Evolutionary conservation across 2,329 filamentous ascomycete genomes (phyloP).

Genomic region (Diaporthe australafricana): DNA sequence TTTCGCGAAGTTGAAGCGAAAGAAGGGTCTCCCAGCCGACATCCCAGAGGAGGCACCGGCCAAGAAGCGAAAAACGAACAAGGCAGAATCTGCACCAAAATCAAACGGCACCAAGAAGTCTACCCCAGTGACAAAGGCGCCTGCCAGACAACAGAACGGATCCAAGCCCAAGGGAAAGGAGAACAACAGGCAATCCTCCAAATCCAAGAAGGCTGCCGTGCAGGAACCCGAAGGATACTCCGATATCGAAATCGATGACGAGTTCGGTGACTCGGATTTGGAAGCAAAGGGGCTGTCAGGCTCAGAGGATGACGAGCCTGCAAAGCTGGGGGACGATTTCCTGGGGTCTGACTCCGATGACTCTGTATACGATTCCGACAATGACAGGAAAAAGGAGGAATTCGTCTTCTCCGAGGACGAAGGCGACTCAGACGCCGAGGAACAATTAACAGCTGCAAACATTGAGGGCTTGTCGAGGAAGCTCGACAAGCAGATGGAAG

Average conservation of each 20-base stretch:
- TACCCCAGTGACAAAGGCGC: conserved; percentile 42
- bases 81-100: conserved; percentile 48
- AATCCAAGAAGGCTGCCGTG: conserved; percentile 52
- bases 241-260: conserved; percentile 56
- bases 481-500: conserved; percentile 80
- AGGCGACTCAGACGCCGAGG: conserved; percentile 87
- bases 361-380: conserved; percentile 80
- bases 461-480: conserved; percentile 91
- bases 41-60: conserved; percentile 64
- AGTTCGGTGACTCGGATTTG: conserved; percentile 57
- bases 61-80: conserved; percentile 68
- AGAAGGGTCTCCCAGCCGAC: conserved; percentile 77
- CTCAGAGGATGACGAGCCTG: conserved; percentile 52
- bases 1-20: conserved; percentile 85
- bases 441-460: conserved; percentile 93
- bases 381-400: conserved; percentile 64
- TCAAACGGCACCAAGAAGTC: conserved; percentile 46
- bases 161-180: conserved; percentile 50
- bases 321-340: conserved; percentile 68
- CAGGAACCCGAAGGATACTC: conserved; percentile 56
- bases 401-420: conserved; percentile 97
- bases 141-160: conserved; percentile 49
- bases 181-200: conserved; percentile 48
- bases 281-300: conserved; percentile 56
- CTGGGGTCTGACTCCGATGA: conserved; percentile 65